These are phyloP conservation scores for Globisporangium paddicum DNA, from an alignment of 352 stramenopile species.

Conservation along the genomic window DNA sequence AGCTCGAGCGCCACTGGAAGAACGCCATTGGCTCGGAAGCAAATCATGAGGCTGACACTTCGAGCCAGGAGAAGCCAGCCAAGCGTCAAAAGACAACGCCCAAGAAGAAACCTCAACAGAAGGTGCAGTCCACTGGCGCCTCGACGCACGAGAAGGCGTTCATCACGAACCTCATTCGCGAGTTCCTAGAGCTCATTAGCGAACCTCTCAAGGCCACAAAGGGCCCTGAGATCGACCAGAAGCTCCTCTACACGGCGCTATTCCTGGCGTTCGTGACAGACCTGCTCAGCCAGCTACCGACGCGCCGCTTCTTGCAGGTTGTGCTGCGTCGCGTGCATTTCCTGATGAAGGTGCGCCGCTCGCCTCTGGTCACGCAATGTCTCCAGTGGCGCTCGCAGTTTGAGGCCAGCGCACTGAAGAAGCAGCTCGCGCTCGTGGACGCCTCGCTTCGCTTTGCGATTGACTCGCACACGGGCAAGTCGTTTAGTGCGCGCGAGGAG, in stretches of 20 bases:
- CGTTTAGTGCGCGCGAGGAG: constrained; percentile 46
- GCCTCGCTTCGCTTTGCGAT: constrained; percentile 75
- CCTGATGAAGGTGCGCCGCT: constrained; percentile 30
- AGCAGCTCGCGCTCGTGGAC: constrained; percentile 66
- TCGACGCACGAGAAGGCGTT: constrained; percentile 26
- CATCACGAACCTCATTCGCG: constrained; percentile 30
- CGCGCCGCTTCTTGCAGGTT: constrained; percentile 77
- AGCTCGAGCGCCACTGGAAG: constrained; percentile 63
- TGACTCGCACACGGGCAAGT: constrained; percentile 75
- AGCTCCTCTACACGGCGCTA: constrained; percentile 40
- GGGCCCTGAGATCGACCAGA: constrained; percentile 6
- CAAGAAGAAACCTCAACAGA: neutral
- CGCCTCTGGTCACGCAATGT: constrained; percentile 32
- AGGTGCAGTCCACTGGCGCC: neutral
- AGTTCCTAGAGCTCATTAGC: constrained; percentile 40
- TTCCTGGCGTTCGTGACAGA: constrained; percentile 83
- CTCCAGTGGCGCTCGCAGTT: constrained; percentile 28
- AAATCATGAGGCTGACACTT: neutral
- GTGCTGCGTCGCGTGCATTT: constrained; percentile 70
- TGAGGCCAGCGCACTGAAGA: constrained; percentile 39
- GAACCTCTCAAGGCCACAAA: constrained; percentile 16
- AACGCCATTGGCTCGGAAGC: constrained; percentile 21
- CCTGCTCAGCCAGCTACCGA: constrained; percentile 86
- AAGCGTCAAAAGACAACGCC: constrained; percentile 34
- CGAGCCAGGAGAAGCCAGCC: constrained; percentile 9